These are phyloP conservation scores for Strobilomyces dryophilus DNA, from an alignment of 768 basidiomycete genomes.

Conservation along the genomic window DNA sequence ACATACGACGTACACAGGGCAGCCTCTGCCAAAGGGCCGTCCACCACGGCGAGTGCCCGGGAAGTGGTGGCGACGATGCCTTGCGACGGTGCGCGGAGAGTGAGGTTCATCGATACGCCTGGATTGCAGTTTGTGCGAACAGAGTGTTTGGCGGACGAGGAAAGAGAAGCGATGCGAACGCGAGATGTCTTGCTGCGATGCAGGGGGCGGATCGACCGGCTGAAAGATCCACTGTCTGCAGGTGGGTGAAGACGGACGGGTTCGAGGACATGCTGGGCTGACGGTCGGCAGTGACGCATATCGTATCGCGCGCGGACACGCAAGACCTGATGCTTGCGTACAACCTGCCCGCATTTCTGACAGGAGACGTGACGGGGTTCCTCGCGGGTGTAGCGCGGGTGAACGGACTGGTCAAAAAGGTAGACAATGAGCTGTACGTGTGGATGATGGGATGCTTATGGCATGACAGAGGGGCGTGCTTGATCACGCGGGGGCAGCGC, in stretches of 20 bases:
- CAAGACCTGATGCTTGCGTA: slow-evolving; percentile 92
- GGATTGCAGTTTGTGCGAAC: slow-evolving; percentile 58
- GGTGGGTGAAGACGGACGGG: slow-evolving; percentile 43
- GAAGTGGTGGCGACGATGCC: slow-evolving; percentile 50
- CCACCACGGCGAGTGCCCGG: slow-evolving; percentile 68
- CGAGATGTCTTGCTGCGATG: slow-evolving; percentile 77
- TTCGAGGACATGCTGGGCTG: slow-evolving; percentile 5
- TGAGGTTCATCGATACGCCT: slow-evolving; percentile 83
- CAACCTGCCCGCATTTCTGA: slow-evolving; percentile 72
- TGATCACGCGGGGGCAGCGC: slow-evolving; percentile 72
- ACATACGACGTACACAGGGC: slow-evolving; percentile 50
- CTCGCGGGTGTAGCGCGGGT: slow-evolving; percentile 73
- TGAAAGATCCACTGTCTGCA: slow-evolving; percentile 74
- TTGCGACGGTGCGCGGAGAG: slow-evolving; percentile 34
- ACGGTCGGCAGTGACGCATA: slow-evolving; percentile 50
- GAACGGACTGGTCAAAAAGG: slow-evolving; percentile 75
- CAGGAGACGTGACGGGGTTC: slow-evolving; percentile 67
- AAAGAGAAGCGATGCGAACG: slow-evolving; percentile 31
- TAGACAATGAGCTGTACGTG: slow-evolving; percentile 24
- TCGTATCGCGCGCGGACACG: slow-evolving; percentile 61
- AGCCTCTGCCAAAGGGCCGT: slow-evolving; percentile 49
- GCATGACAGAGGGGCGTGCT: slow-evolving; percentile 57
- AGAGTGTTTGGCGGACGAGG: slow-evolving; percentile 28
- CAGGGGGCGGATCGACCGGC: slow-evolving; percentile 76
- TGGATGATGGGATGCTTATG: slow-evolving; percentile 8